Base-by-base conservation (phyloP, 768 basidiomycete genomes). In the Suillus subluteus region DNA sequence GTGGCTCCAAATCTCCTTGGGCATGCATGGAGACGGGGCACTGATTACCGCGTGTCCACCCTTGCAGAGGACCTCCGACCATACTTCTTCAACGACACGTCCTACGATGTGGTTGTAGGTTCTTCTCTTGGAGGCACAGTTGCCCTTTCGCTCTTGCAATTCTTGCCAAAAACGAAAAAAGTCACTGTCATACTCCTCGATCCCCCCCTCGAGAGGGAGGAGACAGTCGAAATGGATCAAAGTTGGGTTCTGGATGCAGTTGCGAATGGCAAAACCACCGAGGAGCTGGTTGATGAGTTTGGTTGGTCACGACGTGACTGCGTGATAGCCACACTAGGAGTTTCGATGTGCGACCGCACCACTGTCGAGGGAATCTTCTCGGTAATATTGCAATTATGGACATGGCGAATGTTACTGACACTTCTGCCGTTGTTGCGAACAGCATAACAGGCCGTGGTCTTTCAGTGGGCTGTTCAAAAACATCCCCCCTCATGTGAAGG, bases 1-100 rank as follows among this genome's bases (percentile, higher is more conserved):
- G 70, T 64, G n/a, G 71, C 71, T 11, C 71, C 71, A 2, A 68
- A 72, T 46, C 68, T 72, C 23, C 30, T 66, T n/a, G 69, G 69
- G 38, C 69, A 70, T 30, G 69, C 52, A 54, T 63, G 50, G 48
- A 58, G 69, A 15, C 62, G 62, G 37, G 58, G 62, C 63, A 48
- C 41, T 9, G 65, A 68, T 58, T 68, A 64, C 43, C 63, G 52
- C 32, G 37, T 70, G 44, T 37, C 62, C 40, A 54, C 58, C 7
- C 62, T 72, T 12, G 62, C 55, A 11, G 56, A 70, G 52, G 71
- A 72, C n/a, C 66, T 68, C n/a, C 63, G 40, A 23, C 62, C 66
- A 13, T 70, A 67, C 54, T 66, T 72, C 2, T 6, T 50, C 48
- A 23, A 50, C 16, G 55, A 38, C 26, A 62, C 23, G 32, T 50